Evolutionary conservation across 1,139 yeast genomes (phyloP), one percentile per base, ranked within the genome.

Genomic region (Pichia sp.): DNA sequence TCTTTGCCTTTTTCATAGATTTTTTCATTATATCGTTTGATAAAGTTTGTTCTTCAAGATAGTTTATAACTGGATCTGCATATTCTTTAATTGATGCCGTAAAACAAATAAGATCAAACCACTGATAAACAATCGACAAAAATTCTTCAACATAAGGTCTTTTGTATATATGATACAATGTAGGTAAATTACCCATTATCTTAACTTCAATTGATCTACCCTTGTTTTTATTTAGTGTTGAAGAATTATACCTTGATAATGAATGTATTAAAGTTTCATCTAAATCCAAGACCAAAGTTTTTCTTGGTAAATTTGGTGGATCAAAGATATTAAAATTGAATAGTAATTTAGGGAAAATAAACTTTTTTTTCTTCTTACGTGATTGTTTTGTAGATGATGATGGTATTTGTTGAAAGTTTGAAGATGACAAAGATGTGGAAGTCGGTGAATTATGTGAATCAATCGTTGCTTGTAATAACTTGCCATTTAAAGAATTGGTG

Each of bases 231-330:
- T 62, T 60, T 66, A 73, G 34, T 67, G 72, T 54, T 72, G 71
- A 41, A 71, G 83, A 52, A 73, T 75, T 46, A 52, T 79, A 81
- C 53, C 95, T 75, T 2, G 95, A 83, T 51, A 90, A 74, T 1
- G 98, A 89, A 67, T 93, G 99, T 54, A 93, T 90, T 54, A 93
- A 72, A 0, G 99, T 93, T 64, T 93, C 99, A 68, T 93, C 99
- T 39, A 93, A 76, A 67, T 93, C 99, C 31, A 93, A 73, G 0
- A 93, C 84, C 44, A 93, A 74, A 1, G 57, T 56, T 66, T 91
- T 93, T 58, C 74, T 73, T 58, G 81, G 77, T 44, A 76, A 66
- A 50, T 74, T 69, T 39, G 70, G 70, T 5, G 77, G 70, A 41
- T 64, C 66, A 25, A 70, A 68, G 30, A 76, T 63, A 53, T 74